Evolutionary conservation across 2,329 filamentous ascomycete genomes (phyloP).

Genomic region (Sclerotinia spermophila): DNA sequence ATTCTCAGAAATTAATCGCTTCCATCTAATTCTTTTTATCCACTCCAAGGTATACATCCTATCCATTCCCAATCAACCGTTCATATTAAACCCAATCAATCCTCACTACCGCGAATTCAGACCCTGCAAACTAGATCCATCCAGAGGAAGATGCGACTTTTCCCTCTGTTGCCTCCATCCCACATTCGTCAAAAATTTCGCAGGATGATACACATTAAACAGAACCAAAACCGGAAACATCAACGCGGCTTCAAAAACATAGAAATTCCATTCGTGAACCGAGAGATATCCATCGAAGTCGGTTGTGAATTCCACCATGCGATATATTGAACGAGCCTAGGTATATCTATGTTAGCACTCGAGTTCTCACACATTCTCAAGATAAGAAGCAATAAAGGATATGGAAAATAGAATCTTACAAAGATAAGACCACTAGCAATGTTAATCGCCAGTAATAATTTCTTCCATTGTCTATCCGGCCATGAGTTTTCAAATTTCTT

Average conservation of each 20-base stretch:
- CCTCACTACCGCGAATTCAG: not conserved
- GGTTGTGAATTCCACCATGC: slow-evolving; percentile 49
- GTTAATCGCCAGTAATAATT: slow-evolving; percentile 43
- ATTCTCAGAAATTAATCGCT: not conserved
- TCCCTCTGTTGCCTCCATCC: slow-evolving; percentile 17
- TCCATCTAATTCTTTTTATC: not conserved
- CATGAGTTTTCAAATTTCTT: slow-evolving; percentile 26
- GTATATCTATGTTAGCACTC: not conserved
- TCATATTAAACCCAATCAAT: not conserved
- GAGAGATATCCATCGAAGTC: slow-evolving; percentile 48
- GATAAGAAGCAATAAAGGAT: not conserved
- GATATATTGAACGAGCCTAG: slow-evolving; percentile 45
- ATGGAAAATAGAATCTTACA: slow-evolving; percentile 38
- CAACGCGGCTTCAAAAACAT: slow-evolving; percentile 43
- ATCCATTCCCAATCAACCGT: not conserved
- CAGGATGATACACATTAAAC: slow-evolving; percentile 49
- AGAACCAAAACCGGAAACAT: slow-evolving; percentile 41
- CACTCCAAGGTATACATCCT: not conserved
- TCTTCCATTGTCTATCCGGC: slow-evolving; percentile 40
- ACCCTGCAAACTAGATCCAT: not conserved
- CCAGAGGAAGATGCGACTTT: not conserved
- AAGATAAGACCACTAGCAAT: slow-evolving; percentile 45
- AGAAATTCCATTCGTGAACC: slow-evolving; percentile 50
- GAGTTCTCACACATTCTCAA: not conserved
- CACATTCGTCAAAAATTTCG: slow-evolving; percentile 36